Percentiles rank a stretch among this genome's conserved stretches.
Evolutionary conservation across 805 yeast genomes (phyloP).

Genomic region (Komagataella kurtzmanii): DNA sequence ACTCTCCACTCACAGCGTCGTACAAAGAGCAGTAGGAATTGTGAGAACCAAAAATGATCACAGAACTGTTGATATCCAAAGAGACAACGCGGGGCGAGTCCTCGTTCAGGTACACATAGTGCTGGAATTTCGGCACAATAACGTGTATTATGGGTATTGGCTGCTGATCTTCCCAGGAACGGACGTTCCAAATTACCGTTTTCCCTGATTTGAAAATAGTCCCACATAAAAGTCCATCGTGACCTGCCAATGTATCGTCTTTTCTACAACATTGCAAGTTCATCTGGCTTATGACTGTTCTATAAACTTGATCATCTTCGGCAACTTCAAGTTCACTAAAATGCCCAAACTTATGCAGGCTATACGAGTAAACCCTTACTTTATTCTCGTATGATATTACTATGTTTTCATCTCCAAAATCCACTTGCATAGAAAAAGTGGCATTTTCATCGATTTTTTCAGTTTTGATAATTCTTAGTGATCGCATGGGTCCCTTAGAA

Average conservation of each 20-base stretch:
- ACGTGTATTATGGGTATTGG: constrained; percentile 2
- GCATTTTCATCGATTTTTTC: constrained; percentile 2
- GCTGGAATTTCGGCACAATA: constrained; percentile 1
- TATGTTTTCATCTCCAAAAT: constrained; percentile 17
- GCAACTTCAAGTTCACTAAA: not conserved
- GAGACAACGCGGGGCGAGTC: constrained; percentile 15
- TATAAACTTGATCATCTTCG: constrained; percentile 6
- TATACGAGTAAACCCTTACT: constrained; percentile 11
- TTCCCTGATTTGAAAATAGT: constrained; percentile 25
- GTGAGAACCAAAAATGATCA: constrained; percentile 24
- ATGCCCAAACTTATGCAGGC: constrained; percentile 2
- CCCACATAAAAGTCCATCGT: constrained; percentile 26
- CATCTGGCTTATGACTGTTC: constrained; percentile 12
- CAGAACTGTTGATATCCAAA: constrained; percentile 12
- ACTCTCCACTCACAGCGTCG: constrained; percentile 28
- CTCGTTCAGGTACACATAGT: constrained; percentile 8
- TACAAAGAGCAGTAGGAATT: constrained; percentile 28
- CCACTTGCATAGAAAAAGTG: constrained; percentile 11
- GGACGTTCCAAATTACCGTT: constrained; percentile 27
- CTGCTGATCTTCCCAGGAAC: constrained; percentile 10
- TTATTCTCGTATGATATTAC: constrained; percentile 8
- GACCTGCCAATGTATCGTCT: constrained; percentile 17
- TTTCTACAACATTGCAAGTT: constrained; percentile 5
- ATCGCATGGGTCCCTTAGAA: not conserved
- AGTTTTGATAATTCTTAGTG: not conserved